These are phyloP conservation scores for Fusarium ramigenum DNA, from an alignment of 2,329 filamentous ascomycete genomes.

Conservation along the genomic window DNA sequence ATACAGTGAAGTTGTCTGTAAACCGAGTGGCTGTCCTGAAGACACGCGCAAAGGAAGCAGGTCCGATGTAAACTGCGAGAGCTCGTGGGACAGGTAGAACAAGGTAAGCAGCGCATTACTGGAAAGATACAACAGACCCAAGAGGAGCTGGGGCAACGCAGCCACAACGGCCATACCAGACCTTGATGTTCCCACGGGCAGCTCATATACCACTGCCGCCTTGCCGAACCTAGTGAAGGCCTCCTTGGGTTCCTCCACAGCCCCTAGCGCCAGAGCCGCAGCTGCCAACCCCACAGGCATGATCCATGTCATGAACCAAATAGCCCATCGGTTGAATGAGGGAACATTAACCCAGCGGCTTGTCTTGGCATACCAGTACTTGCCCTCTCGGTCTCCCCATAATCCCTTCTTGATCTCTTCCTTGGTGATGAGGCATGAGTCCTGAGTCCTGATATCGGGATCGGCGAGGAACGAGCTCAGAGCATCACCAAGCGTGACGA, in stretches of 20 bases:
- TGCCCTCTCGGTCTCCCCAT: constrained; percentile 56
- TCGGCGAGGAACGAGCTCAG: constrained; percentile 59
- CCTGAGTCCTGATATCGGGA: constrained; percentile 55
- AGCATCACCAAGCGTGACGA: constrained; percentile 62
- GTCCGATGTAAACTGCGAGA: constrained; percentile 54
- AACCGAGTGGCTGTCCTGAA: constrained; percentile 53
- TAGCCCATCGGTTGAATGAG: constrained; percentile 54
- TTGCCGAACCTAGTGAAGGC: constrained; percentile 52
- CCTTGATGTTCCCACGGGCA: constrained; percentile 39
- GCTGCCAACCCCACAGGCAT: constrained; percentile 50
- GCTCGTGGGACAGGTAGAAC: constrained; percentile 61
- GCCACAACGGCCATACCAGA: constrained; percentile 52
- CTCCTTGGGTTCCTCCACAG: constrained; percentile 43
- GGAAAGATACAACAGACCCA: constrained; percentile 58
- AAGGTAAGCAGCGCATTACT: constrained; percentile 58
- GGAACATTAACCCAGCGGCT: constrained; percentile 59
- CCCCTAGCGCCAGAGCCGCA: constrained; percentile 51
- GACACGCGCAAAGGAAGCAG: constrained; percentile 55
- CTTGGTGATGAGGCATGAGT: constrained; percentile 58
- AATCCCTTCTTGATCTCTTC: constrained; percentile 54
- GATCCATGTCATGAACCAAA: constrained; percentile 53
- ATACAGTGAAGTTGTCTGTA: constrained; percentile 58
- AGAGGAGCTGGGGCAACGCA: constrained; percentile 59
- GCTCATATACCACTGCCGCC: constrained; percentile 48
- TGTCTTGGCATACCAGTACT: constrained; percentile 52